A percentile compares a stretch with the other conserved stretches of the same genome.
These are phyloP conservation scores for Podospora pseudopauciseta DNA, from an alignment of 495 filamentous ascomycete genomes.

Conservation along the genomic window DNA sequence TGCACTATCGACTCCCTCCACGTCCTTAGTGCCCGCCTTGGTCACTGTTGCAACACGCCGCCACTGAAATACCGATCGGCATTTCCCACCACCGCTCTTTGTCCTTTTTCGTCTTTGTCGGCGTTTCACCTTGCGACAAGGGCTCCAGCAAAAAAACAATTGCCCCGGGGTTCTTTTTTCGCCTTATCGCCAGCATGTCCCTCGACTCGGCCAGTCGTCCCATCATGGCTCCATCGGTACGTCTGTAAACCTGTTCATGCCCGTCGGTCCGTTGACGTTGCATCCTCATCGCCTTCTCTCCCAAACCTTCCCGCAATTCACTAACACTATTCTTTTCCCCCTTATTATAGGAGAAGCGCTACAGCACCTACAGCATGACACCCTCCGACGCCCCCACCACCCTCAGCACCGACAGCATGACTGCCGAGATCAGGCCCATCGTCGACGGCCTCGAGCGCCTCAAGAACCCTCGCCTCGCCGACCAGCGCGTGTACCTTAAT, in stretches of 20 bases:
- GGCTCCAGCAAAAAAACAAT: constrained; percentile 10
- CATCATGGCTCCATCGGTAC: constrained; percentile 73
- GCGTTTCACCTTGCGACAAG: constrained; percentile 11
- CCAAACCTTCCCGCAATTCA: background rate
- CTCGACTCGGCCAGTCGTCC: constrained; percentile 65
- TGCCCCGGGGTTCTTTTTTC: background rate
- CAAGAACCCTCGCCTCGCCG: constrained; percentile 79
- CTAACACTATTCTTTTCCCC: constrained; percentile 10
- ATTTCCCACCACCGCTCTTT: constrained; percentile 2
- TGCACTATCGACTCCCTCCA: background rate
- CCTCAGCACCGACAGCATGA: constrained; percentile 54
- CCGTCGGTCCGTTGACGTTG: background rate
- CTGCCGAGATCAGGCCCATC: constrained; percentile 75
- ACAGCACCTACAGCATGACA: constrained; percentile 74
- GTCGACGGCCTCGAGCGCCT: constrained; percentile 81
- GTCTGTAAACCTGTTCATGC: background rate
- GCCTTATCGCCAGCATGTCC: constrained; percentile 50
- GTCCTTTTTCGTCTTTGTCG: constrained; percentile 1
- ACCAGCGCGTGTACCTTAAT: constrained; percentile 80
- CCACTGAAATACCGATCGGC: constrained; percentile 3
- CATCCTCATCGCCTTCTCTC: background rate
- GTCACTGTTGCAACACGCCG: background rate
- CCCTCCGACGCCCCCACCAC: constrained; percentile 67
- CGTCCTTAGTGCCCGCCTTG: background rate
- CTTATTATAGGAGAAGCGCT: constrained; percentile 56